Evolutionary conservation across 371 early-diverging fungal species (phyloP), one percentile per base, ranked within the genome.

Genomic region (Mortierella sp.): DNA sequence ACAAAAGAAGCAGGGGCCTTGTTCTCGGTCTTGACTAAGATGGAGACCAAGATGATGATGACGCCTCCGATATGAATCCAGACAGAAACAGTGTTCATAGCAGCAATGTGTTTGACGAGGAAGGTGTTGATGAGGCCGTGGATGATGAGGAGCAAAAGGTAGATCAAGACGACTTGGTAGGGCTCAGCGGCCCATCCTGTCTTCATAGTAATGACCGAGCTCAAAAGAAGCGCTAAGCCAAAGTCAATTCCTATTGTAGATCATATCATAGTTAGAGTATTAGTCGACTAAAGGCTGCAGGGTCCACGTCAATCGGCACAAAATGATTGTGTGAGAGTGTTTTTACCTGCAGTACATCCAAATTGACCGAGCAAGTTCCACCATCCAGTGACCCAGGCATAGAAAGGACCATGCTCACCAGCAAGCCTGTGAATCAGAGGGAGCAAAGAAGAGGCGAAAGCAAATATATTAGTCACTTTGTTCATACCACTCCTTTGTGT

Each of bases 31-130:
- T 63, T 86, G 57, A 89, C 91, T 79, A 93, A 72, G 77, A 91
- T 70, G 73, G 91, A 79, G 86, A 89, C 75, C 58, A 89, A 82
- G 70, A 90, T 92, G 84, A 92, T 84, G 88, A 92, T 26, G 19
- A 90, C 91, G 38, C 94, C 94, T 71, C 91, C 74, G 13, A 92
- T 86, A 79, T 93, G 91, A 89, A 92, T 91, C 84, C 91, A 91
- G 26, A 92, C 91, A 0, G 80, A 89, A 79, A 89, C 88, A 77
- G 90, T 87, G 80, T 92, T 92, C 55, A 93, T 84, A 68, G 75
- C 47, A 3, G 89, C 87, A 82, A 93, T 92, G 31, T 92, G 81
- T 60, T 75, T 83, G 80, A 89, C 87, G 45, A 88, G 74, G 70
- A 92, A 86, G 24, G 91, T 90, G 77, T 93, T 93, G 75, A 92